Evolutionary conservation across 169 alveolate species (phyloP), one percentile per base, ranked within the genome.

Genomic region (Cryptosporidium ryanae): DNA sequence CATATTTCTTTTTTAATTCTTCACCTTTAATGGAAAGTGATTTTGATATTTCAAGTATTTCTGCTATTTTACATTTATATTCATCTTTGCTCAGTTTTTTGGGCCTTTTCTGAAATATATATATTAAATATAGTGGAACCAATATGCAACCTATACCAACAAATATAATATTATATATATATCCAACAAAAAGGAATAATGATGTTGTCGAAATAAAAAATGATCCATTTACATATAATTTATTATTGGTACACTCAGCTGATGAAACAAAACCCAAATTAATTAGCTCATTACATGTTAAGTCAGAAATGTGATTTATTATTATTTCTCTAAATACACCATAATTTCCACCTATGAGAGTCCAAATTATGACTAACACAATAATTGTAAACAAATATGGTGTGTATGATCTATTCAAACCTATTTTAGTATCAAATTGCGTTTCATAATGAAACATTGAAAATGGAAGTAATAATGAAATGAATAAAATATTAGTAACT

Each of bases 391-490:
- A 25, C n/a, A 76, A n/a, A 76, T 61, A 76, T 21, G 23, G 66
- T 43, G 52, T 57, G 38, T 59, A 59, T 17, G 71, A 76, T 38
- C 48, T 76, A 8, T 76, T 34, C 15, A 68, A 31, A 29, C 83
- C 83, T 49, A 68, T 68, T 27, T 29, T 50, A 8, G 65, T 27
- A 25, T 76, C 87, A 76, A 59, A 61, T 23, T 76, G 76, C 2
- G 68, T 59, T 48, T 76, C 87, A 43, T 76, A 76, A 31, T 59
- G 59, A 32, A 76, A 44, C 23, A 76, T 76, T 43, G 87, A 76
- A 34, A 76, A 76, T 8, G 87, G 87, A 0, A 76, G 15, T 32
- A 76, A 64, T 32, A 59, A 5, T 12, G 76, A 55, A 32, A 65
- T 57, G 34, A 59, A 76, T 2, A 76, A 1, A n/a, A 76, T 44